phyloP scores from a whole-genome alignment of 2,329 filamentous ascomycete species.

The Venturia nashicola region DNA sequence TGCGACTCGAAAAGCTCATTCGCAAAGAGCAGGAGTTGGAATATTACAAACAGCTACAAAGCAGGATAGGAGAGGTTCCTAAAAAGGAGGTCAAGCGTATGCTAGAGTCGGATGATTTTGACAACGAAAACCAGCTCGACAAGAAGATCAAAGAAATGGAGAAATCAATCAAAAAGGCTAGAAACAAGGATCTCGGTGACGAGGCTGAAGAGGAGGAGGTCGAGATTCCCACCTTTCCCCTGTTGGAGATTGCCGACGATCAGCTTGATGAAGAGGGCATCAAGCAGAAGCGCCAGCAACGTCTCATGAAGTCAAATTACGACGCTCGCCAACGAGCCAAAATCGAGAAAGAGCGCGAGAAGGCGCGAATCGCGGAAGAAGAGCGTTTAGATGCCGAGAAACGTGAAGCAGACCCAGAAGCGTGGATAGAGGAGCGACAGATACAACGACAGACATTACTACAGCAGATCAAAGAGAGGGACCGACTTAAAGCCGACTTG shows the following conservation, averaged over 20 bases:
- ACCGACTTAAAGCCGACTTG: constrained; percentile 84
- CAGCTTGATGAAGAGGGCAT: constrained; percentile 82
- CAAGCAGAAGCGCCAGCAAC: constrained; percentile 87
- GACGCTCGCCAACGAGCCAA: constrained; percentile 90
- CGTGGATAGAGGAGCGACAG: constrained; percentile 76
- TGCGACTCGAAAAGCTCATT: constrained; percentile 89
- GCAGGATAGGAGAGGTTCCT: constrained; percentile 52
- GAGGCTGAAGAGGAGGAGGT: constrained; percentile 65
- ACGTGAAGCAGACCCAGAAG: constrained; percentile 70
- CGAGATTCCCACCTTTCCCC: constrained; percentile 72
- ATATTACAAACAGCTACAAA: constrained; percentile 78
- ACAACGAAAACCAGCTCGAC: constrained; percentile 79
- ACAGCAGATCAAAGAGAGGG: constrained; percentile 82
- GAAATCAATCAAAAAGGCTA: constrained; percentile 74
- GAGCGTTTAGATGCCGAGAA: constrained; percentile 73
- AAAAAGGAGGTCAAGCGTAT: constrained; percentile 87
- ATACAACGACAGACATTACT: constrained; percentile 56
- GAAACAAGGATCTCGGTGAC: constrained; percentile 85
- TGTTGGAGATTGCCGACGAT: constrained; percentile 82
- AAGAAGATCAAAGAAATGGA: constrained; percentile 81
- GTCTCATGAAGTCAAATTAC: constrained; percentile 85
- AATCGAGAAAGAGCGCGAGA: constrained; percentile 88
- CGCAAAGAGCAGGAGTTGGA: constrained; percentile 92
- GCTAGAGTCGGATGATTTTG: constrained; percentile 81
- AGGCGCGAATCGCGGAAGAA: constrained; percentile 70